Percentiles rank a stretch among this genome's conserved stretches.
These are phyloP conservation scores for Xylaria digitata DNA, from an alignment of 2,329 filamentous ascomycete species.

Conservation along the genomic window DNA sequence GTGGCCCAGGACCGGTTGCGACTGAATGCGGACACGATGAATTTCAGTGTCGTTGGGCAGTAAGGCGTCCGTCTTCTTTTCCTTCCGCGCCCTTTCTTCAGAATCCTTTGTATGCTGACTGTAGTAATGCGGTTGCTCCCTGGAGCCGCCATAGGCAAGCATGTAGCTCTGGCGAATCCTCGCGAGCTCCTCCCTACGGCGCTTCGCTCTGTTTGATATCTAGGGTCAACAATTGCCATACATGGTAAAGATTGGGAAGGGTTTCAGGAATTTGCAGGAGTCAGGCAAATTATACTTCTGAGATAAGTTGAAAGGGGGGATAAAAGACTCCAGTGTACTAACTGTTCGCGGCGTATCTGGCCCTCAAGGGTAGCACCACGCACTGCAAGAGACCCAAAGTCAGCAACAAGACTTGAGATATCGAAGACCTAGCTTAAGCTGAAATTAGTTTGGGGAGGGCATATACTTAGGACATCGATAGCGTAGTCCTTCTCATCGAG, in stretches of 20 bases:
- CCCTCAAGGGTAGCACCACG: slow-evolving; percentile 50
- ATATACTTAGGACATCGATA: slow-evolving; percentile 53
- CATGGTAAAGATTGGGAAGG: no score
- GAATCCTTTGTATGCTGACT: slow-evolving; percentile 31
- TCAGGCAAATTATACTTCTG: no score
- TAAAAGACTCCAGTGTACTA: no score
- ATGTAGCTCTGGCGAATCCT: slow-evolving; percentile 51
- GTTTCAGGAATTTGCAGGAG: no score
- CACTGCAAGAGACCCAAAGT: slow-evolving; percentile 34
- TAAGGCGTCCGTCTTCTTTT: slow-evolving; percentile 41
- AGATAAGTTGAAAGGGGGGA: no score
- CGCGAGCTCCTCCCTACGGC: slow-evolving; percentile 53
- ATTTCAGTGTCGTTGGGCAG: slow-evolving; percentile 42
- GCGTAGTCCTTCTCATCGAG: slow-evolving; percentile 53
- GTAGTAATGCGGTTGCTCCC: slow-evolving; percentile 28
- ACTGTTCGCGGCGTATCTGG: slow-evolving; percentile 55
- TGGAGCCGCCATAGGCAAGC: slow-evolving; percentile 34
- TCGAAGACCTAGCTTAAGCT: neutral
- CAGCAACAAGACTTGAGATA: neutral
- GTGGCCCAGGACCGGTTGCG: slow-evolving; percentile 55
- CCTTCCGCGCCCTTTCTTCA: slow-evolving; percentile 40
- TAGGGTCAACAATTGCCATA: no score
- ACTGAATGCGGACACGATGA: slow-evolving; percentile 55
- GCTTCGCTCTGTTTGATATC: slow-evolving; percentile 35
- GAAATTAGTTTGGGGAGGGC: neutral